These are phyloP conservation scores for Xerophyta viscosa DNA, from an alignment of 106 monocot genomes.

Conservation along the genomic window DNA sequence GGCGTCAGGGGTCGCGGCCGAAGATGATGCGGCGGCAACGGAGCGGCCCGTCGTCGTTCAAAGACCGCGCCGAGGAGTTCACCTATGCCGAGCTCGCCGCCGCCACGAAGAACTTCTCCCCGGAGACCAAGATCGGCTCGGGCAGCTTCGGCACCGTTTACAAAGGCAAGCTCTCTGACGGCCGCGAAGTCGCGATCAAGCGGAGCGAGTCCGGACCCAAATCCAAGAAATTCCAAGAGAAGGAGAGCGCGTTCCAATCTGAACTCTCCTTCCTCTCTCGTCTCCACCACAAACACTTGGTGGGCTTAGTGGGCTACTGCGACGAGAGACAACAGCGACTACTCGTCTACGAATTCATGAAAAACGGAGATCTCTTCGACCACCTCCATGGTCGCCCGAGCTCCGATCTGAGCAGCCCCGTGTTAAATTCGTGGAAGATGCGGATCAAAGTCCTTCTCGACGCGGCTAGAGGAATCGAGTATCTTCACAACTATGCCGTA, in stretches of 20 bases:
- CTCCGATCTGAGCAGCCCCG: background rate
- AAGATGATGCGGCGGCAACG: conserved; percentile 54
- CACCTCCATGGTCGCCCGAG: conserved; percentile 28
- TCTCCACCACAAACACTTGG: conserved; percentile 88
- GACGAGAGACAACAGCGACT: conserved; percentile 68
- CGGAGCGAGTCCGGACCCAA: conserved; percentile 31
- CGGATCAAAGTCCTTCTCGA: conserved; percentile 47
- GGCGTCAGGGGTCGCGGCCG: conserved; percentile 44
- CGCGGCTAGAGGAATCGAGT: conserved; percentile 47
- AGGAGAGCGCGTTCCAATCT: conserved; percentile 75
- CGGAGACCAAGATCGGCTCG: conserved; percentile 47
- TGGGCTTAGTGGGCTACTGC: conserved; percentile 68
- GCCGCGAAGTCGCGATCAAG: conserved; percentile 85
- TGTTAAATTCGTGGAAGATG: conserved; percentile 38
- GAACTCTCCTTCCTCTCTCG: conserved; percentile 80
- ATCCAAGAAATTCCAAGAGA: conserved; percentile 32
- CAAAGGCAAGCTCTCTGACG: conserved; percentile 57
- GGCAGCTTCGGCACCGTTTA: conserved; percentile 90
- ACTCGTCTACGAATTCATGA: conserved; percentile 85
- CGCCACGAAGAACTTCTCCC: conserved; percentile 59
- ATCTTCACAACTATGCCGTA: conserved; percentile 56
- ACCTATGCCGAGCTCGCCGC: conserved; percentile 39
- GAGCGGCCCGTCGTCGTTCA: conserved; percentile 67
- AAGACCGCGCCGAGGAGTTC: conserved; percentile 54
- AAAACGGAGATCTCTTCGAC: conserved; percentile 58